A percentile compares a stretch with the other conserved stretches of the same genome.
Evolutionary conservation across 192 early-diverging fungal species (phyloP).

Genomic region (Chytriomyces hyalinus): DNA sequence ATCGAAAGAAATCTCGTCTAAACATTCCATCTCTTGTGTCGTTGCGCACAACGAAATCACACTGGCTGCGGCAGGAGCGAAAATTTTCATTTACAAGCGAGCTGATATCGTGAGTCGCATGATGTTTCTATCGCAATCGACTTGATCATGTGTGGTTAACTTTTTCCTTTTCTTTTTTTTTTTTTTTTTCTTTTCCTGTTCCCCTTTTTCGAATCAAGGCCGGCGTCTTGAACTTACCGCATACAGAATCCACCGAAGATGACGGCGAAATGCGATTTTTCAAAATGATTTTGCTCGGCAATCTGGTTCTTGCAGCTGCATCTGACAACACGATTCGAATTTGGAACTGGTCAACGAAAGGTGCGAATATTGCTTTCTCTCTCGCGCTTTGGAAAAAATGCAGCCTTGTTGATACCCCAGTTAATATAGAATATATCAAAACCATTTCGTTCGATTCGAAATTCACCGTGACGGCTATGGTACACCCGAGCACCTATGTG

Average conservation of each 20-base stretch:
- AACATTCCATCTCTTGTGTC: constrained; percentile 43
- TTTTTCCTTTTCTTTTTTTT: no score
- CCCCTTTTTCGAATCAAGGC: constrained; percentile 33
- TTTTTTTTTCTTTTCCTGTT: no score
- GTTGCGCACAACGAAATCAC: constrained; percentile 72
- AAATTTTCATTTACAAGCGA: constrained; percentile 67
- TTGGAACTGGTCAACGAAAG: constrained; percentile 75
- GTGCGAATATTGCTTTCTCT: constrained; percentile 38
- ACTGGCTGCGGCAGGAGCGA: constrained; percentile 73
- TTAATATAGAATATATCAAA: constrained; percentile 66
- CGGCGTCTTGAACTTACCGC: constrained; percentile 8
- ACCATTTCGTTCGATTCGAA: constrained; percentile 74
- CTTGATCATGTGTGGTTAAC: no score
- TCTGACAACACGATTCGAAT: constrained; percentile 81
- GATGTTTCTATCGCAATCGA: constrained; percentile 20
- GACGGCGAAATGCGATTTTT: constrained; percentile 47
- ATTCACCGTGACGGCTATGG: constrained; percentile 74
- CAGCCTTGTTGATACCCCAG: not conserved
- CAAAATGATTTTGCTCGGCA: constrained; percentile 75
- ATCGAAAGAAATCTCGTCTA: constrained; percentile 29
- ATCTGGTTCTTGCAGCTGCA: constrained; percentile 75
- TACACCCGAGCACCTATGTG: constrained; percentile 97
- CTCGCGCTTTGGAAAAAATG: not conserved
- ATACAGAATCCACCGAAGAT: constrained; percentile 1
- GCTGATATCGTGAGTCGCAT: constrained; percentile 64